Conservation (phyloP, 2,329 filamentous ascomycete genomes). For the Alternaria panax region DNA sequence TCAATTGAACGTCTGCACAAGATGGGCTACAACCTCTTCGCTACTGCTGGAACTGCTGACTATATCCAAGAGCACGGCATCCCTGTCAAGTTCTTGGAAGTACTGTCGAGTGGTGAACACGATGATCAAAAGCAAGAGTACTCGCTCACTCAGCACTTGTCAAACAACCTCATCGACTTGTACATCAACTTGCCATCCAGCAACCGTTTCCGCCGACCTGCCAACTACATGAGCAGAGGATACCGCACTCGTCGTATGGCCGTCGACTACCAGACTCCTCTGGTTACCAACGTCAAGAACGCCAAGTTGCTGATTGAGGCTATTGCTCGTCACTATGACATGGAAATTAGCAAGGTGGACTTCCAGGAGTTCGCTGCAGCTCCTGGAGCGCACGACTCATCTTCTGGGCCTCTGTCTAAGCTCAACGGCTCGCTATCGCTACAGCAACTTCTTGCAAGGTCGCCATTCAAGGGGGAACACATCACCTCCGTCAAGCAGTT, state of each 20-base stretch:
- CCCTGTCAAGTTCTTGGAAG: conserved; percentile 91
- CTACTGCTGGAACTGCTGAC: conserved; percentile 94
- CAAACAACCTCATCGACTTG: conserved; percentile 96
- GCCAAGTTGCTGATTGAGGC: conserved; percentile 97
- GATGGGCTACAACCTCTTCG: conserved; percentile 94
- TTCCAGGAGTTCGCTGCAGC: conserved; percentile 78
- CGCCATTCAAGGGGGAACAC: conserved; percentile 87
- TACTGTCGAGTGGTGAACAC: conserved; percentile 67
- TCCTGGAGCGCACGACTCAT: conserved; percentile 42
- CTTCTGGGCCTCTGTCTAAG: conserved; percentile 55
- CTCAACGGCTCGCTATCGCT: conserved; percentile 67
- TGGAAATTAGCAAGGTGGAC: conserved; percentile 83
- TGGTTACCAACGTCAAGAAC: conserved; percentile 99
- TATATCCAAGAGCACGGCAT: conserved; percentile 94
- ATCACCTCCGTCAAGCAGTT: conserved; percentile 94
- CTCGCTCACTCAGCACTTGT: conserved; percentile 93
- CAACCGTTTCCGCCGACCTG: conserved; percentile 95
- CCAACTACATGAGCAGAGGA: conserved; percentile 98
- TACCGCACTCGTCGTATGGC: conserved; percentile 98
- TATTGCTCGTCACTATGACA: conserved; percentile 84
- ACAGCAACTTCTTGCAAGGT: conserved; percentile 75
- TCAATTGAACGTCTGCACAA: conserved; percentile 88
- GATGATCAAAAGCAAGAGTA: conserved; percentile 93
- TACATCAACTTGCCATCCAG: conserved; percentile 99
- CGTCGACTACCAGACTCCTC: conserved; percentile 94